Percentiles rank a stretch among this genome's conserved stretches.
phyloP scores from a whole-genome alignment of 2,329 filamentous ascomycete genomes.

The Arthrobotrys sphaeroides region DNA sequence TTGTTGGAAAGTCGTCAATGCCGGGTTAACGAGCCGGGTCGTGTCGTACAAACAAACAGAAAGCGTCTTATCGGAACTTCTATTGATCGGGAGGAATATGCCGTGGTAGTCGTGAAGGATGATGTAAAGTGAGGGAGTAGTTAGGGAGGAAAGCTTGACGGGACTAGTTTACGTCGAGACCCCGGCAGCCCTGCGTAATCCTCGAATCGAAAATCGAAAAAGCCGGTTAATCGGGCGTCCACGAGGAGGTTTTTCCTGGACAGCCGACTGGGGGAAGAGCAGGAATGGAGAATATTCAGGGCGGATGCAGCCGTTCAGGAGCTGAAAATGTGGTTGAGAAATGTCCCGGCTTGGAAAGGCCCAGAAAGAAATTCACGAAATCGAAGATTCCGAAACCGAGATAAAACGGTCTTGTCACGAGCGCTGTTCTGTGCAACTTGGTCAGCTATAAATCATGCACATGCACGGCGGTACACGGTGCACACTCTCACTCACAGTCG shows the following conservation, averaged over 20 bases:
- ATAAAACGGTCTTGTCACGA: slow-evolving; percentile 9
- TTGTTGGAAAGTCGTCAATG: neutral
- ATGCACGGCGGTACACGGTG: too few relatives aligned
- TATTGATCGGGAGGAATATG: neutral
- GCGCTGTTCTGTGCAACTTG: neutral
- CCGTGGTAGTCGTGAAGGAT: neutral
- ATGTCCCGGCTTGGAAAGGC: slow-evolving; percentile 11
- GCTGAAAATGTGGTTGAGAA: neutral
- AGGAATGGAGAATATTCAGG: neutral
- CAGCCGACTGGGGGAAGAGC: too few relatives aligned
- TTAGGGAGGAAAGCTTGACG: slow-evolving; percentile 10
- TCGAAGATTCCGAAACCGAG: slow-evolving; percentile 8
- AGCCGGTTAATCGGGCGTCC: neutral
- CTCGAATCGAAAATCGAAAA: neutral
- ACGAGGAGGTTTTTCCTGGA: too few relatives aligned
- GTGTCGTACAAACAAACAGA: neutral
- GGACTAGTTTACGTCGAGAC: slow-evolving; percentile 4
- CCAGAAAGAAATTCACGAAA: neutral
- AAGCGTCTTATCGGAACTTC: neutral
- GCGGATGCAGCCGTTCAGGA: neutral
- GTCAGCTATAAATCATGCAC: neutral
- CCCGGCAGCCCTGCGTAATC: slow-evolving; percentile 31
- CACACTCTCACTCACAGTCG: too few relatives aligned
- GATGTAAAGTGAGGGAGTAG: neutral
- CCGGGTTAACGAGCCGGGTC: neutral